Conservation (phyloP, 179 eudicot species). For the Actinidia chinensis region DNA sequence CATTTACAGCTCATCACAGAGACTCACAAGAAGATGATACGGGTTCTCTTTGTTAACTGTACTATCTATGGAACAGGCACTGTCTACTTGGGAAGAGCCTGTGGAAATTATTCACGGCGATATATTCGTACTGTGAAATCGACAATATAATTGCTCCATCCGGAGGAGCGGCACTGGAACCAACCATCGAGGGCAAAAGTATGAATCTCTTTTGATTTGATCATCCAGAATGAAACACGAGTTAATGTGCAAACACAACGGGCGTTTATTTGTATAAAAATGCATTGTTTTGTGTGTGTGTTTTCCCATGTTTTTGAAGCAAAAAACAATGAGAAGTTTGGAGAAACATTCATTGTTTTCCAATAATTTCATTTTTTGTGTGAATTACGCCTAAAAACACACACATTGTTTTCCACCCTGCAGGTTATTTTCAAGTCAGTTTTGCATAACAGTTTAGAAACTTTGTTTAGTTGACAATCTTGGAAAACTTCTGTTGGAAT, state of each 20-base stretch:
- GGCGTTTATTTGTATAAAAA: neutral
- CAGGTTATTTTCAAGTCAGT: too few relatives aligned
- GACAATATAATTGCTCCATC: conserved; percentile 41
- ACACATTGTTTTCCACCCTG: too few relatives aligned
- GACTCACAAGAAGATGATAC: conserved; percentile 49
- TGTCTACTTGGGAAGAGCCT: conserved; percentile 65
- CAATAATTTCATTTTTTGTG: too few relatives aligned
- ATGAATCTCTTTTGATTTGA: conserved; percentile 22
- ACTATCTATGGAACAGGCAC: conserved; percentile 57
- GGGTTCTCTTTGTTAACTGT: conserved; percentile 85
- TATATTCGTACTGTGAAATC: conserved; percentile 54
- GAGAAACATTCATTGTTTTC: too few relatives aligned
- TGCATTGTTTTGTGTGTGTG: too few relatives aligned
- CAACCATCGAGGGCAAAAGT: conserved; percentile 37
- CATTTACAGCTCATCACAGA: conserved; percentile 80
- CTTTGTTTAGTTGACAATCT: too few relatives aligned
- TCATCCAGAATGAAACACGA: neutral
- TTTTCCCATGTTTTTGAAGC: too few relatives aligned
- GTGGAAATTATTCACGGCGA: conserved; percentile 60
- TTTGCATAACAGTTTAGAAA: too few relatives aligned
- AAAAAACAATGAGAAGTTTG: too few relatives aligned
- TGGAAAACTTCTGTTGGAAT: too few relatives aligned
- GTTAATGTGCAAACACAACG: neutral
- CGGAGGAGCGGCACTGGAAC: conserved; percentile 70
- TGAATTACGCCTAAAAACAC: too few relatives aligned